phyloP scores from a whole-genome alignment of 495 filamentous ascomycete genomes.

The Daldinia decipiens region DNA sequence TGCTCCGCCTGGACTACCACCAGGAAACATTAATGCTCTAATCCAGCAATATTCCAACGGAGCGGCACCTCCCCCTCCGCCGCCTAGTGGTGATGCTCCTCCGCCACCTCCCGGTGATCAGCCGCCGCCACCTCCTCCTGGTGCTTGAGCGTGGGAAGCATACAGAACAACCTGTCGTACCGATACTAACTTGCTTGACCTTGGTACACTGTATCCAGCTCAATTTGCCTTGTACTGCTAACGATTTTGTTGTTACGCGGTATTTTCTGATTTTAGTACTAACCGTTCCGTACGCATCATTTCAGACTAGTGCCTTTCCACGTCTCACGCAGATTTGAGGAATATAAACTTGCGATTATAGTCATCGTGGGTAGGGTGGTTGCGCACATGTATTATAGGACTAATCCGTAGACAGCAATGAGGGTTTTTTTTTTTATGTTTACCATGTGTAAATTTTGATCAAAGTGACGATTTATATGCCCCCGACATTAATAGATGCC shows the following conservation, averaged over 20 bases:
- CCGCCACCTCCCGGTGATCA: slow-evolving; percentile 81
- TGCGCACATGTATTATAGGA: slow-evolving; percentile 39
- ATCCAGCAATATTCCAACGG: slow-evolving; percentile 73
- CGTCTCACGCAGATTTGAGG: background rate
- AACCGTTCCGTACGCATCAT: slow-evolving; percentile 8
- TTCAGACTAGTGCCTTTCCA: background rate
- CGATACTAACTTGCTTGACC: slow-evolving; percentile 38
- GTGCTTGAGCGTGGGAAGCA: slow-evolving; percentile 52
- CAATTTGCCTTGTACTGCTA: slow-evolving; percentile 20
- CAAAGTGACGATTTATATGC: background rate
- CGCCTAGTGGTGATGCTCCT: slow-evolving; percentile 66
- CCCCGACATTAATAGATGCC: background rate
- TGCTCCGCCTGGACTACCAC: slow-evolving; percentile 69
- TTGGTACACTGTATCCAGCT: slow-evolving; percentile 14
- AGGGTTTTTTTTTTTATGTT: slow-evolving; percentile 11
- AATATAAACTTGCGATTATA: slow-evolving; percentile 2
- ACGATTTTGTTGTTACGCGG: slow-evolving; percentile 25
- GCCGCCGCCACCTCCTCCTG: slow-evolving; percentile 77
- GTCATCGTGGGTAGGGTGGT: slow-evolving; percentile 10
- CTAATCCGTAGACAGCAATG: slow-evolving; percentile 46
- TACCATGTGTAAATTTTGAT: background rate
- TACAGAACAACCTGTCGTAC: slow-evolving; percentile 17
- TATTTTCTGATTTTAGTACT: slow-evolving; percentile 28
- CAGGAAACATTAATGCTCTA: slow-evolving; percentile 67
- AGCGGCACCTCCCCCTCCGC: slow-evolving; percentile 64